Evolutionary conservation across 352 stramenopile species (phyloP).

Genomic region (Phytophthora lateralis): DNA sequence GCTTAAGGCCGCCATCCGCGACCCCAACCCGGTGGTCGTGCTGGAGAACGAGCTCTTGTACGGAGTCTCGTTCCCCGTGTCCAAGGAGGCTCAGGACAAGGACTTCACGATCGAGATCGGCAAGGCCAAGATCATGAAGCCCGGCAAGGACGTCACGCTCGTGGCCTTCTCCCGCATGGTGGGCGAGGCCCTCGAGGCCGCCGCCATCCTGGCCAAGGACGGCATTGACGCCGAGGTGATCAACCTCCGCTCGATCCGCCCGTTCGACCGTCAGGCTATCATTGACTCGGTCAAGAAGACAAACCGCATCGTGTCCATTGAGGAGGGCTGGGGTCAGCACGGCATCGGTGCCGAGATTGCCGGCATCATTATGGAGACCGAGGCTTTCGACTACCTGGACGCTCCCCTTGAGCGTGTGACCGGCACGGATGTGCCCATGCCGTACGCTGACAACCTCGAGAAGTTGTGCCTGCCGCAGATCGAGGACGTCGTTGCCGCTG

Average conservation of each 20-base stretch:
- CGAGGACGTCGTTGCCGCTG: slow-evolving; percentile 93
- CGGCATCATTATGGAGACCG: slow-evolving; percentile 97
- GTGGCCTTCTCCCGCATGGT: slow-evolving; percentile 98
- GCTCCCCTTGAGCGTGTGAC: slow-evolving; percentile 97
- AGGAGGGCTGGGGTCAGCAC: slow-evolving; percentile 97
- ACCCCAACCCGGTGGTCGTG: slow-evolving; percentile 99
- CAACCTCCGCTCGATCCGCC: slow-evolving; percentile 93
- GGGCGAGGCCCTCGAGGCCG: slow-evolving; percentile 95
- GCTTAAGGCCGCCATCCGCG: slow-evolving; percentile 99
- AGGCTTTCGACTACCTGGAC: slow-evolving; percentile 99
- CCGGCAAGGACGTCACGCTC: slow-evolving; percentile 97
- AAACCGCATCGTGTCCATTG: slow-evolving; percentile 96
- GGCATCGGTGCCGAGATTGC: slow-evolving; percentile 98
- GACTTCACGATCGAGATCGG: slow-evolving; percentile 99
- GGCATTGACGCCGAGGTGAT: slow-evolving; percentile 97
- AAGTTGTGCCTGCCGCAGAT: slow-evolving; percentile 94
- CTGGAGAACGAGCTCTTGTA: slow-evolving; percentile 99
- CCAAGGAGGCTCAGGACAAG: slow-evolving; percentile 95
- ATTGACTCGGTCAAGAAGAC: slow-evolving; percentile 99
- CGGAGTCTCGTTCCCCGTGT: slow-evolving; percentile 97
- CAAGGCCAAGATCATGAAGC: slow-evolving; percentile 99
- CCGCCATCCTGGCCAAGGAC: slow-evolving; percentile 92
- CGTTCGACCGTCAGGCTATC: slow-evolving; percentile 97
- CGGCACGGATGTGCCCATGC: slow-evolving; percentile 98
- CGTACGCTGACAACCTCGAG: slow-evolving; percentile 98